Evolutionary conservation across 2,329 filamentous ascomycete genomes (phyloP), one percentile per base, ranked within the genome.

Genomic region (Seiridium cupressi): DNA sequence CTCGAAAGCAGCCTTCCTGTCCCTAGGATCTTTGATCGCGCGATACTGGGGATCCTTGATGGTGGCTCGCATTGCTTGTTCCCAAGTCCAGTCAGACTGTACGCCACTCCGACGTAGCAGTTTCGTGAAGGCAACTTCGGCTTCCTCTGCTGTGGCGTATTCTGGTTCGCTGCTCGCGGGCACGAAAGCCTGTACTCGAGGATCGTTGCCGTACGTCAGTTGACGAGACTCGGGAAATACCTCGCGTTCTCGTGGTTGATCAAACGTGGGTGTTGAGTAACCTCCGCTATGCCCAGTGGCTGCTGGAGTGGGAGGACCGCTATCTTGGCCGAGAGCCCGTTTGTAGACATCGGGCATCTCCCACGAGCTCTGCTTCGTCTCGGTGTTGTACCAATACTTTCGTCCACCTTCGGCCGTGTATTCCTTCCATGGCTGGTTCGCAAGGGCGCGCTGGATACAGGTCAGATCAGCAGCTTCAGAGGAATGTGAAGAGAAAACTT

Each of bases 301-400:
- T 77, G 71, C 72, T 59, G 82, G 77, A 35, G 79, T 77, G 10
- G 74, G 72, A 3, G 81, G 75, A 11, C 78, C 74, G 51, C 71
- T 73, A 46, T 81, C 80, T 64, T 86, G 84, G 56, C 88, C 88
- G 60, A 93, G 80, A 62, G 91, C 90, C 67, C 84, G 83, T 71
- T 91, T 92, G 77, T 93, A 93, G 63, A 79, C 86, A 59, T 92
- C 90, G 59, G 95, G 95, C 84, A 97, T 93, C 70, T 93, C 90
- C 95, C 95, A 99, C 38, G 91, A 92, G 74, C 93, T 98, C 78
- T 93, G 85, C 76, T 94, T 93, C 49, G 91, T 93, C 75, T 96
- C 90, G 40, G 89, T 91, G 75, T 99, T 95, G 75, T 93, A 94
- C 91, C 93, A 99, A 77, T 99, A 99, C 72, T 94, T 92, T 69